Evolutionary conservation across 345 rosid species (phyloP).

Genomic region (Syzygium jambos): DNA sequence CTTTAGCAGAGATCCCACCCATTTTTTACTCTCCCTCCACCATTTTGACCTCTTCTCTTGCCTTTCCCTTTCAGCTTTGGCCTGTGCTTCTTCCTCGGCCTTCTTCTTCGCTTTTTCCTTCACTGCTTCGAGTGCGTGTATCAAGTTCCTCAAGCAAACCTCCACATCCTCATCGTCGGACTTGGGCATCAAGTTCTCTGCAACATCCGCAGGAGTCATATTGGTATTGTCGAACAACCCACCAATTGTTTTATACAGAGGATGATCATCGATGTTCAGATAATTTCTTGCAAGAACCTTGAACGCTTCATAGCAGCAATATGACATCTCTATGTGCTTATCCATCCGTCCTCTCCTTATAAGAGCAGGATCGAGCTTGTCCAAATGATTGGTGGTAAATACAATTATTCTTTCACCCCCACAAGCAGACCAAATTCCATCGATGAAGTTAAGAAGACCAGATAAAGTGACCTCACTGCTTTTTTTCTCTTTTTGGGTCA

Average conservation of each 20-base stretch:
- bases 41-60: not conserved
- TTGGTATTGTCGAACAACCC: not conserved
- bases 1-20: not conserved
- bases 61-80: not conserved
- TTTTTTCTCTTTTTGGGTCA: not conserved
- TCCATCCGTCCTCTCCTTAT: constrained; percentile 25
- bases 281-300: constrained; percentile 3
- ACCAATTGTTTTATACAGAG: not conserved
- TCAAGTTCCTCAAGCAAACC: constrained; percentile 1
- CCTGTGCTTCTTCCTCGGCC: not conserved
- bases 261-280: constrained; percentile 2
- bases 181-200: constrained; percentile 20
- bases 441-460: constrained; percentile 17
- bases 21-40: not conserved
- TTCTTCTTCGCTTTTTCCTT: constrained; percentile 1
- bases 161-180: not conserved
- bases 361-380: constrained; percentile 14
- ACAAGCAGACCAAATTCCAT: constrained; percentile 17
- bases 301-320: constrained; percentile 8
- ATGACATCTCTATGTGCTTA: constrained; percentile 15
- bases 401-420: constrained; percentile 13
- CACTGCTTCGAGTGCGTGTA: not conserved
- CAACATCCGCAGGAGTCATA: constrained; percentile 16
- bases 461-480: constrained; percentile 15
- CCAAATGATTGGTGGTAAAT: constrained; percentile 13